Base-by-base conservation (phyloP, 805 yeast genomes). In the Yarrowia deformans region DNA sequence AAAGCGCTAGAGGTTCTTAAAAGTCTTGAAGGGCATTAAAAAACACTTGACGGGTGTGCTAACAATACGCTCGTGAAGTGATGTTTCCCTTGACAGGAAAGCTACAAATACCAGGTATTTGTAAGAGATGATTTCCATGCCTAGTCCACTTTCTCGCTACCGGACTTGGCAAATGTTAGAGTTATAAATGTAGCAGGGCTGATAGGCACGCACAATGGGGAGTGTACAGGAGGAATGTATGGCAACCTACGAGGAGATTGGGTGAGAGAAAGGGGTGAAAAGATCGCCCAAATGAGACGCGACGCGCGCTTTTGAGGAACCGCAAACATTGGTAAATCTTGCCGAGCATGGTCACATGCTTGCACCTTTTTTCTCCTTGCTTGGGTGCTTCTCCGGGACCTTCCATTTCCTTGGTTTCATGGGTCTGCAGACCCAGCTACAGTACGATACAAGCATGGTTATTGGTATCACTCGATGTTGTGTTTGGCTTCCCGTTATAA, bases 201-300 rank as follows among this genome's bases (percentile, higher is more conserved):
- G 60, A 54, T 39, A 54, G 60, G 60, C 60, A 54, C 60, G 60
- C 60, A 54, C 60, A 54, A 54, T 54, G 60, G 60, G 45, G 45
- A 39, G 34, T 8, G 23, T 54, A 54, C 60, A 54, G 45, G 45
- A 54, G 60, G 60, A 54, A 54, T 54, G 60, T 54, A 54, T 14
- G 45, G 35, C 60, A 54, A 54, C 60, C 60, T 54, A 12, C 45
- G 34, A 54, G 60, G 60, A 54, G 60, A 37, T 54, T 37, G 19
- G 32, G 45, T 39, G 60, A 37, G 45, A 54, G 45, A 54, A 54
- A 54, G 39, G 60, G 45, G 58, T 37, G 60, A 54, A 39, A 37
- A 23, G 60, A 54, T 54, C 60, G 60, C 34, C 60, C 34, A 8
- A 19, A 37, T 3, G 18, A 39, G 60, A 54, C 60, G 45, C 60